These are phyloP conservation scores for Pistacia atlantica DNA, from an alignment of 345 rosid species.

Conservation along the genomic window DNA sequence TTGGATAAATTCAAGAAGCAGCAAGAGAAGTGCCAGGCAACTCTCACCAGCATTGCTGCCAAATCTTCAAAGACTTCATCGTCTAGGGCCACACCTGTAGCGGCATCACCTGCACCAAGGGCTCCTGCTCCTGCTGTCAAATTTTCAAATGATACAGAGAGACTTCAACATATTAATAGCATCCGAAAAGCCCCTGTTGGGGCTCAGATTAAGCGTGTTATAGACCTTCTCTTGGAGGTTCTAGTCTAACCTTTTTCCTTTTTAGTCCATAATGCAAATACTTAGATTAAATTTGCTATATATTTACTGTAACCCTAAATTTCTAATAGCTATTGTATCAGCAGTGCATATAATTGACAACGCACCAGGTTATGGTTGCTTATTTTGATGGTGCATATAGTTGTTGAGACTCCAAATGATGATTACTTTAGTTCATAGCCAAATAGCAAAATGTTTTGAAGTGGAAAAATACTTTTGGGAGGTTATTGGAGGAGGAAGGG, in stretches of 20 bases:
- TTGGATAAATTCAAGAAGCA: slow-evolving; percentile 71
- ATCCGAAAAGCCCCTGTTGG: slow-evolving; percentile 80
- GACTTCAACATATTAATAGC: slow-evolving; percentile 58
- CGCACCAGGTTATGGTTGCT: background rate
- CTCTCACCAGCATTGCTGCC: slow-evolving; percentile 59
- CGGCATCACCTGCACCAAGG: slow-evolving; percentile 39
- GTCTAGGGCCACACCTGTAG: slow-evolving; percentile 21
- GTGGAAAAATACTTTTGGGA: background rate
- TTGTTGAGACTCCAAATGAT: background rate
- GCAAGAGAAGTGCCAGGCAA: slow-evolving; percentile 72
- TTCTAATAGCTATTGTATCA: background rate
- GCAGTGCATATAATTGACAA: background rate
- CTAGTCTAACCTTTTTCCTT: background rate
- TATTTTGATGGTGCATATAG: background rate
- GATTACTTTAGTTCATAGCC: background rate
- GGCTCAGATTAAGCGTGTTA: slow-evolving; percentile 91
- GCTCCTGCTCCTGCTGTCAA: slow-evolving; percentile 52
- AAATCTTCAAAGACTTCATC: slow-evolving; percentile 39
- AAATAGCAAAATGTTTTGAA: background rate
- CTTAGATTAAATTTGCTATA: background rate
- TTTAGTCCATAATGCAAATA: background rate
- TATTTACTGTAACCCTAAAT: background rate
- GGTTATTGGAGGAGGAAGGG: slow-evolving; percentile 2
- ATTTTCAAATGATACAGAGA: slow-evolving; percentile 79
- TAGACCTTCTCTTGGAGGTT: slow-evolving; percentile 64